phyloP scores from a whole-genome alignment of 2,329 filamentous ascomycete species.

The Zymoseptoria pseudotritici region DNA sequence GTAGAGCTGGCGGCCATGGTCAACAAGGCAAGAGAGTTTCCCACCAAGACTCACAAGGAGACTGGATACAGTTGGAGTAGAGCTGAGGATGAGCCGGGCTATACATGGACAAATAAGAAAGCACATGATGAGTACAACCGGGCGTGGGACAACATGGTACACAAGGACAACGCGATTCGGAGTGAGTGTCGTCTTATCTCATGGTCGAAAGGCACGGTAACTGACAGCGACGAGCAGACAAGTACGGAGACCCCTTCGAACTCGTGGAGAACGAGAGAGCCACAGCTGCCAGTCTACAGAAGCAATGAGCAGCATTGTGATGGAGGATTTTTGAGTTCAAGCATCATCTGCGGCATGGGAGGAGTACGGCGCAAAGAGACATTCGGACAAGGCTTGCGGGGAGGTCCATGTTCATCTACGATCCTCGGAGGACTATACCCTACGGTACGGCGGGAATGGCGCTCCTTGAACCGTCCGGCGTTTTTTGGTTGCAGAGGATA shows the following conservation, averaged over 20 bases:
- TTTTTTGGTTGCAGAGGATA: background rate
- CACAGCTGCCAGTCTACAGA: constrained; percentile 13
- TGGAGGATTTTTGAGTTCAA: background rate
- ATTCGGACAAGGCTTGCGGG: background rate
- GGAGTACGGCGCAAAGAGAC: background rate
- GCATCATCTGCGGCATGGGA: background rate
- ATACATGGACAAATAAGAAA: constrained; percentile 50
- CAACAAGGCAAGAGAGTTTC: constrained; percentile 15
- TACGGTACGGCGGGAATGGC: background rate
- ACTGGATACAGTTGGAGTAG: constrained; percentile 30
- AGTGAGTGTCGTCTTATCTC: constrained; percentile 18
- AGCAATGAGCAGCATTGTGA: background rate
- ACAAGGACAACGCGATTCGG: constrained; percentile 37
- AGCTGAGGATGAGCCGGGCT: constrained; percentile 40
- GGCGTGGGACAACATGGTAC: constrained; percentile 43
- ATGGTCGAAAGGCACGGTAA: background rate
- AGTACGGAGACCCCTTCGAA: constrained; percentile 31
- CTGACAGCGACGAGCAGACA: constrained; percentile 18
- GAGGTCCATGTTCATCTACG: background rate
- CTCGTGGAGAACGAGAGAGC: constrained; percentile 28
- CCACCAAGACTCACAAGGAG: constrained; percentile 21
- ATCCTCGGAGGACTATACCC: background rate
- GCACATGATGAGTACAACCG: constrained; percentile 49
- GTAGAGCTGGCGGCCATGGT: constrained; percentile 18
- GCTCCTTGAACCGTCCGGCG: background rate